Evolutionary conservation across 31 red algal genomes (phyloP).

Genomic region (Bonnemaisonia californica): DNA sequence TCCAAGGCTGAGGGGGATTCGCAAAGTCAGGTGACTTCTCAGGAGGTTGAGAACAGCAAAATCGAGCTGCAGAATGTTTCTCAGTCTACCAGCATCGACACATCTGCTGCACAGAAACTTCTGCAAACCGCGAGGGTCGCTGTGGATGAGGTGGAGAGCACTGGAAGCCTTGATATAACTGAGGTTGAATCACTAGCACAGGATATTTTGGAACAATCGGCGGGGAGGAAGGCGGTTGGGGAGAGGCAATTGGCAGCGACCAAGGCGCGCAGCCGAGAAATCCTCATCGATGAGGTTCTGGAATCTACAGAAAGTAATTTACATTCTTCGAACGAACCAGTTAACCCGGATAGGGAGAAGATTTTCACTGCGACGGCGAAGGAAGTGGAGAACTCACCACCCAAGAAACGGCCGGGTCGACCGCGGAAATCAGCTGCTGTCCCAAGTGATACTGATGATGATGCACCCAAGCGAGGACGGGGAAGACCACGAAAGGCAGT

Average conservation of each 20-base stretch:
- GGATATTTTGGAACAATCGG: background rate
- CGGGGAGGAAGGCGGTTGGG: background rate
- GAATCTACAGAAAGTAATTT: background rate
- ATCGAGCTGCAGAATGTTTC: background rate
- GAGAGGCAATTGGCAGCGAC: background rate
- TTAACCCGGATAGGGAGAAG: background rate
- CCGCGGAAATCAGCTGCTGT: constrained; percentile 22
- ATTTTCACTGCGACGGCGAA: background rate
- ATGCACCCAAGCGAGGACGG: constrained; percentile 19
- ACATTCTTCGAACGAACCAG: background rate
- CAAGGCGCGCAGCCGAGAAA: background rate
- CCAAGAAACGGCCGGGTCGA: constrained; percentile 26
- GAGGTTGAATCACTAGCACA: background rate
- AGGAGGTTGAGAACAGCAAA: background rate
- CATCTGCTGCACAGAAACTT: background rate
- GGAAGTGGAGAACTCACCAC: background rate
- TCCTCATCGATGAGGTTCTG: background rate
- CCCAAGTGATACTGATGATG: background rate
- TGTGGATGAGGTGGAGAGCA: background rate
- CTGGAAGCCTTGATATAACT: background rate
- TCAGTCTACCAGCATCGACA: background rate
- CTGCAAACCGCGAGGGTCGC: no score
- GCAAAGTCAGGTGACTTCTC: no score
- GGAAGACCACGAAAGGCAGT: constrained; percentile 22
- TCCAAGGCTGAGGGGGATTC: background rate